Conservation (phyloP, 2,329 filamentous ascomycete species). For the Colletotrichum coccodes region DNA sequence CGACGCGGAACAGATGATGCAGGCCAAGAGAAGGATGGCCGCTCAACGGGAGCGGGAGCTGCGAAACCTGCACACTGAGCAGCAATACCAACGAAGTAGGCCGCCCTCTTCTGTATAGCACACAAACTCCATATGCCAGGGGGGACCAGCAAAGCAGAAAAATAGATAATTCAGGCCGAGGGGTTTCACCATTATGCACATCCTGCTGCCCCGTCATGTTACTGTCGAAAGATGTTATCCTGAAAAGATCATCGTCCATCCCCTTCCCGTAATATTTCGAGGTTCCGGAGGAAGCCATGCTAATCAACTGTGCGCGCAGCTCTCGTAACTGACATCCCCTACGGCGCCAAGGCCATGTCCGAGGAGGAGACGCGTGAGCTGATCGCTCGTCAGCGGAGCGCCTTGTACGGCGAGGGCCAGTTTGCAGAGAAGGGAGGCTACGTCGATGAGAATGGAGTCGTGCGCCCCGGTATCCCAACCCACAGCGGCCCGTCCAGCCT, state of each 20-base stretch:
- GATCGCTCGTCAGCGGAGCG: constrained; percentile 94
- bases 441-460: constrained; percentile 73
- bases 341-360: constrained; percentile 82
- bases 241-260: constrained; percentile 28
- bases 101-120: constrained; percentile 80
- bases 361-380: constrained; percentile 96
- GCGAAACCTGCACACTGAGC: constrained; percentile 99
- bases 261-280: constrained; percentile 31
- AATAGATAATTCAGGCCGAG: constrained; percentile 46
- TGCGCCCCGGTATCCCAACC: constrained; percentile 74
- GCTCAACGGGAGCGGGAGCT: constrained; percentile 99
- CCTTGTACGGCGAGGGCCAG: constrained; percentile 83
- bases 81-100: constrained; percentile 99
- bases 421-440: constrained; percentile 76
- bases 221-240: constrained; percentile 33
- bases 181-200: constrained; percentile 33
- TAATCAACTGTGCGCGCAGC: constrained; percentile 32
- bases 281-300: constrained; percentile 24
- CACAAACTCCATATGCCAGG: constrained; percentile 54
- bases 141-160: constrained; percentile 43
- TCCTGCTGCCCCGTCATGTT: constrained; percentile 34
- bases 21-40: constrained; percentile 99
- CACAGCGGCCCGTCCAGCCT: constrained; percentile 71
- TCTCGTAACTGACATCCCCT: constrained; percentile 36
- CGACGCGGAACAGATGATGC: constrained; percentile 98